phyloP scores from a whole-genome alignment of 805 yeast species.

The Suhomyces faveliae region DNA sequence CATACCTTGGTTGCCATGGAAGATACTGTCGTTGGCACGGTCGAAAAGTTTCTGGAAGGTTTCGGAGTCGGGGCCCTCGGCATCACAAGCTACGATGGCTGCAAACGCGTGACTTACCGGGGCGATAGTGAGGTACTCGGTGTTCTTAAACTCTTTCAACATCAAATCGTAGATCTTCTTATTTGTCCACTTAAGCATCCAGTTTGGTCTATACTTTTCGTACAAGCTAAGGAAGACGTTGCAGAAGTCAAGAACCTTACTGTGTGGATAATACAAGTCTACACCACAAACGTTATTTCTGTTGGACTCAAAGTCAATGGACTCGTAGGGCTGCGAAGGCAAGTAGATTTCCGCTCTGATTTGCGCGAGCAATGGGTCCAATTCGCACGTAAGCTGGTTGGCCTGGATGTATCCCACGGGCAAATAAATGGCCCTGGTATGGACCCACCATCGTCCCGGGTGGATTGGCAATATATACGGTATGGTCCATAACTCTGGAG shows the following conservation, averaged over 20 bases:
- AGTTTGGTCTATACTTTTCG: slow-evolving; percentile 75
- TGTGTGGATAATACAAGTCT: slow-evolving; percentile 92
- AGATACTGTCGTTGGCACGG: slow-evolving; percentile 72
- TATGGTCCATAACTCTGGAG: slow-evolving; percentile 88
- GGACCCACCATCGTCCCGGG: slow-evolving; percentile 99
- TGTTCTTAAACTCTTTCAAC: slow-evolving; percentile 71
- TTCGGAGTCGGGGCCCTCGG: slow-evolving; percentile 67
- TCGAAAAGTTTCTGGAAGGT: slow-evolving; percentile 54
- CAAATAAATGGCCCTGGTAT: slow-evolving; percentile 86
- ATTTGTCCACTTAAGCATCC: slow-evolving; percentile 58
- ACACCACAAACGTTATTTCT: slow-evolving; percentile 88
- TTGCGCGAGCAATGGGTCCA: slow-evolving; percentile 61
- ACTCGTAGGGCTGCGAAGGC: slow-evolving; percentile 51
- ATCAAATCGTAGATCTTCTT: slow-evolving; percentile 59
- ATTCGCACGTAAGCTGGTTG: slow-evolving; percentile 50
- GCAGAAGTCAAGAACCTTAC: slow-evolving; percentile 57
- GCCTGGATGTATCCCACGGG: slow-evolving; percentile 82
- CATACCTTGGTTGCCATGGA: slow-evolving; percentile 88
- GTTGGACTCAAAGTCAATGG: slow-evolving; percentile 65
- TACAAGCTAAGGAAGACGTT: slow-evolving; percentile 62
- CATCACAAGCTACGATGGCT: slow-evolving; percentile 64
- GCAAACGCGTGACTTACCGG: slow-evolving; percentile 90
- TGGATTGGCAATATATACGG: slow-evolving; percentile 83
- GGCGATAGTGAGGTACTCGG: slow-evolving; percentile 82
- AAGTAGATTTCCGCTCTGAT: slow-evolving; percentile 78